Conservation (phyloP, 75 land plant species). For the Sequoia sempervirens region DNA sequence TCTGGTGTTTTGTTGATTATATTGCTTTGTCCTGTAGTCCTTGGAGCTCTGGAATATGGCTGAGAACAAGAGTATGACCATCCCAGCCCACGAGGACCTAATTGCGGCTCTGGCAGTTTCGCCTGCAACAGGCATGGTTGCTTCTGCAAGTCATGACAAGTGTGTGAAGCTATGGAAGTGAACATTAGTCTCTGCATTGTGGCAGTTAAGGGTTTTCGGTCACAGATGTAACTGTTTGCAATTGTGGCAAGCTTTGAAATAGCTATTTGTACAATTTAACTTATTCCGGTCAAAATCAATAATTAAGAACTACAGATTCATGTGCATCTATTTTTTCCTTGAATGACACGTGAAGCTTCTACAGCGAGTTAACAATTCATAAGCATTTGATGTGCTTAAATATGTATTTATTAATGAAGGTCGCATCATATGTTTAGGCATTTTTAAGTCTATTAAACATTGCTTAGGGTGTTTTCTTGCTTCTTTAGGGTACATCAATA, state of each 20-base stretch:
- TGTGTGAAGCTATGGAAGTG: conserved; percentile 75
- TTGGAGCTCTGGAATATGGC: conserved; percentile 72
- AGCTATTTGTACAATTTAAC: conserved; percentile 4
- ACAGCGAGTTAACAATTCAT: neutral
- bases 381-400: conserved; percentile 2
- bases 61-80: conserved; percentile 55
- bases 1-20: neutral
- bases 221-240: neutral
- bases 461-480: neutral
- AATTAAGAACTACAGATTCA: neutral
- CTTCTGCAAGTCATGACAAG: conserved; percentile 76
- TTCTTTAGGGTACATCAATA: neutral
- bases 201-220: neutral
- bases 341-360: neutral
- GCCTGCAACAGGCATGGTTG: conserved; percentile 62
- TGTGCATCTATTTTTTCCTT: neutral
- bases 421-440: conserved; percentile 5
- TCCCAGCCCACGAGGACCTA: conserved; percentile 52
- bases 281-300: neutral
- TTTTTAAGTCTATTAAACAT: neutral
- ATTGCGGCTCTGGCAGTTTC: conserved; percentile 63
- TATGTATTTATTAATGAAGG: neutral
- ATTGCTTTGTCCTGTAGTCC: conserved; percentile 22
- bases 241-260: neutral
- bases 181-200: neutral